A percentile compares a stretch with the other conserved stretches of the same genome.
These are phyloP conservation scores for Akanthomyces muscarius DNA, from an alignment of 2,329 filamentous ascomycete genomes.

Conservation along the genomic window DNA sequence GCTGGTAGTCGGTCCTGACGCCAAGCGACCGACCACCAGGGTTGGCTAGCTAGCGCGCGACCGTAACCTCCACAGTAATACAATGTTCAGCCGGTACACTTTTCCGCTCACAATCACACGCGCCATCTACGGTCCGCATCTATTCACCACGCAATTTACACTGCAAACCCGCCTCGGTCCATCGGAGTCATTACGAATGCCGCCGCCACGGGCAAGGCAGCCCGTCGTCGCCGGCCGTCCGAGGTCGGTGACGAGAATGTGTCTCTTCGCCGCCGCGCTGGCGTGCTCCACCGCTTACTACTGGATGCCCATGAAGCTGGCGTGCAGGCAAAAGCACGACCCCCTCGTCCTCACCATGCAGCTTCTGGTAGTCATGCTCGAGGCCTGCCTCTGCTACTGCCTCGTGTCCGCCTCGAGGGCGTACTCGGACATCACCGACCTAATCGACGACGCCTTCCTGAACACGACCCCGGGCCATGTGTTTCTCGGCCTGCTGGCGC, in stretches of 20 bases:
- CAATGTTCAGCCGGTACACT: background rate
- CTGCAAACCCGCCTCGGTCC: background rate
- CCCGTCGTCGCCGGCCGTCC: background rate
- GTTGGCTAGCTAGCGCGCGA: background rate
- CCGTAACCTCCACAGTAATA: background rate
- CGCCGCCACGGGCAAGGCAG: background rate
- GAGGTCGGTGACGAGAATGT: background rate
- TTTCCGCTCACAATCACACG: background rate
- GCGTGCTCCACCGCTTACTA: background rate
- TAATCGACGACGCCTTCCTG: background rate
- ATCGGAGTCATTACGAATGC: background rate
- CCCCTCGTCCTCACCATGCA: background rate
- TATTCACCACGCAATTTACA: background rate
- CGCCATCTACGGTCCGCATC: background rate
- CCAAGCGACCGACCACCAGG: no score
- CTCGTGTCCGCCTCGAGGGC: background rate
- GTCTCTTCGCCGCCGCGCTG: background rate
- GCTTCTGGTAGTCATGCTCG: background rate
- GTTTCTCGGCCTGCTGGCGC: background rate
- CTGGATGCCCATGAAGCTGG: slow-evolving; percentile 7
- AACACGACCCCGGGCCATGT: background rate
- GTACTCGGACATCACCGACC: background rate
- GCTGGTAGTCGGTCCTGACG: background rate
- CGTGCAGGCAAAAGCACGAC: background rate
- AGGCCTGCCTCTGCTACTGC: background rate